These are phyloP conservation scores for Whalleya microplaca DNA, from an alignment of 2,329 filamentous ascomycete species.

Conservation along the genomic window DNA sequence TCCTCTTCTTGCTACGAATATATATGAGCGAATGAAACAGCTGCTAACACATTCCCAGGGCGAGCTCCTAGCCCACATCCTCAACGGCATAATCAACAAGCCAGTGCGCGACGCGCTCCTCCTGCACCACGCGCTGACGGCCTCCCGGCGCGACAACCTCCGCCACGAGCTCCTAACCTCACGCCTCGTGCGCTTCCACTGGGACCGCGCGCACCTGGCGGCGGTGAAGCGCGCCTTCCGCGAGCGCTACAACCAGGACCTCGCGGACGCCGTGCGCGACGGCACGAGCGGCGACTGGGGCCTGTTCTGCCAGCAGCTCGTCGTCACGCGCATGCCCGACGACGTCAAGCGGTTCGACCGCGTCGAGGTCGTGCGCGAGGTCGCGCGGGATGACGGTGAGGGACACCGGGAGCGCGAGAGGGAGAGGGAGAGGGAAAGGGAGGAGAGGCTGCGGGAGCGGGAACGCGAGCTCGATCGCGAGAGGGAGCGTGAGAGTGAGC, in stretches of 20 bases:
- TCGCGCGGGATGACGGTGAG: constrained; percentile 22
- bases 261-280: constrained; percentile 79
- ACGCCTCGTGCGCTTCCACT: constrained; percentile 85
- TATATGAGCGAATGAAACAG: not conserved
- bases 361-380: constrained; percentile 43
- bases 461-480: constrained; percentile 25
- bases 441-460: constrained; percentile 26
- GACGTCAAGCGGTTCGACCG: constrained; percentile 59
- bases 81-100: constrained; percentile 95
- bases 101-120: constrained; percentile 91
- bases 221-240: constrained; percentile 80
- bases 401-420: constrained; percentile 30
- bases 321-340: constrained; percentile 63
- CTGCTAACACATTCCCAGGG: constrained; percentile 59
- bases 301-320: constrained; percentile 73
- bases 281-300: constrained; percentile 79
- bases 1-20: not conserved
- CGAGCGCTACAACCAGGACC: constrained; percentile 72
- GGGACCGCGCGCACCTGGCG: constrained; percentile 83
- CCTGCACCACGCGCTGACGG: constrained; percentile 84
- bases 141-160: constrained; percentile 70
- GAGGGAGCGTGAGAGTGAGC: constrained; percentile 16
- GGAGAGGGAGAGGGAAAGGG: constrained; percentile 6
- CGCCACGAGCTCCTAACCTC: constrained; percentile 87
- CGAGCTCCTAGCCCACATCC: constrained; percentile 90